Percentiles rank a stretch among this genome's conserved stretches.
These are phyloP conservation scores for Corynespora cassiicola DNA, from an alignment of 2,329 filamentous ascomycete genomes.

Conservation along the genomic window DNA sequence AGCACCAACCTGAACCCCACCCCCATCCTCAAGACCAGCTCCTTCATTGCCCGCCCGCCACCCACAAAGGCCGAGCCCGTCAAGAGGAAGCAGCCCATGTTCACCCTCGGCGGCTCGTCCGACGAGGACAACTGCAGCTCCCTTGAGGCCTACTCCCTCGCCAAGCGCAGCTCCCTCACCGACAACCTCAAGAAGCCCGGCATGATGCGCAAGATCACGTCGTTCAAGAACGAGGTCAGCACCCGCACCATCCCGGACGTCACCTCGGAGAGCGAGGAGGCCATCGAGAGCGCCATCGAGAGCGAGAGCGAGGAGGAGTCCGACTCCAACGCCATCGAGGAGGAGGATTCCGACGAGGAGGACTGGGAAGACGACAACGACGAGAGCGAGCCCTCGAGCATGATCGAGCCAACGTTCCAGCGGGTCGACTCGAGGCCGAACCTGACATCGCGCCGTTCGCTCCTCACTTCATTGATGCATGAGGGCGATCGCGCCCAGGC, in stretches of 20 bases:
- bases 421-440: constrained; percentile 89
- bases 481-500: constrained; percentile 75
- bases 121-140: constrained; percentile 86
- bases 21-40: constrained; percentile 64
- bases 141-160: constrained; percentile 61
- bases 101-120: constrained; percentile 79
- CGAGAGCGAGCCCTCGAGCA: constrained; percentile 82
- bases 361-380: constrained; percentile 72
- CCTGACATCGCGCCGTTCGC: constrained; percentile 82
- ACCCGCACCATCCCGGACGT: constrained; percentile 68
- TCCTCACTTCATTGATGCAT: constrained; percentile 88
- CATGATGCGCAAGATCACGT: constrained; percentile 75
- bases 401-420: constrained; percentile 84
- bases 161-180: constrained; percentile 61
- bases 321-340: constrained; percentile 65
- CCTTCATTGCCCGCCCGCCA: constrained; percentile 34
- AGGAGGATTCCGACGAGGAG: constrained; percentile 62
- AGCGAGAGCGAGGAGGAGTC: constrained; percentile 66
- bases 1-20: constrained; percentile 65
- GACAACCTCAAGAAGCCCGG: constrained; percentile 59
- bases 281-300: constrained; percentile 66
- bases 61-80: constrained; percentile 41
- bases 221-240: constrained; percentile 79
- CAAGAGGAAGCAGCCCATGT: constrained; percentile 74
- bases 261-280: constrained; percentile 63